A percentile compares a stretch with the other conserved stretches of the same genome.
phyloP scores from a whole-genome alignment of 441 rosid species.

The Erodium moschatum region DNA sequence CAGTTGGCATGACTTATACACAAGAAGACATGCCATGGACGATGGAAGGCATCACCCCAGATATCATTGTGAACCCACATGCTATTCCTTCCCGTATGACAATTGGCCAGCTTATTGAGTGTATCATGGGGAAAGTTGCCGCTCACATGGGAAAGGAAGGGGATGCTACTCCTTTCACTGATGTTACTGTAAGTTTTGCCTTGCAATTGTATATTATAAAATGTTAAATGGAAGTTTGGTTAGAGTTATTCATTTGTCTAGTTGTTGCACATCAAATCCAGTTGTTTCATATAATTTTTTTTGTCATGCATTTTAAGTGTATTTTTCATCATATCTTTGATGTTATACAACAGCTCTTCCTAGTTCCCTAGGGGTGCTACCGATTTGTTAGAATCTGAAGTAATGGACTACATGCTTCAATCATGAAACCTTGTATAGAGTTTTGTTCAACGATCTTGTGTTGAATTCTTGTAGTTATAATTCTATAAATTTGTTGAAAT shows the following conservation, averaged over 20 bases:
- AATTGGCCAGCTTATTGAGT: slow-evolving; percentile 94
- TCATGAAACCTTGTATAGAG: background rate
- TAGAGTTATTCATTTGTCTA: background rate
- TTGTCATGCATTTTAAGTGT: background rate
- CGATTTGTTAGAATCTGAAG: background rate
- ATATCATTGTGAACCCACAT: slow-evolving; percentile 89
- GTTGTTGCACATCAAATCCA: background rate
- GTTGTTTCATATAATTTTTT: too few species aligned
- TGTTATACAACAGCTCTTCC: background rate
- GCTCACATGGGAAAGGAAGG: slow-evolving; percentile 99
- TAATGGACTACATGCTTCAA: background rate
- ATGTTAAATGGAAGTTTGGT: background rate
- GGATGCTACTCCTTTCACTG: slow-evolving; percentile 95
- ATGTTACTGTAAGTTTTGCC: slow-evolving; percentile 30
- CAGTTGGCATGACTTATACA: slow-evolving; percentile 98
- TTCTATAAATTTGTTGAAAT: too few species aligned
- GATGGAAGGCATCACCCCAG: slow-evolving; percentile 88
- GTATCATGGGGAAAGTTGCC: slow-evolving; percentile 98
- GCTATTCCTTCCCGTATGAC: slow-evolving; percentile 99
- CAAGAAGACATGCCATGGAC: slow-evolving; percentile 99
- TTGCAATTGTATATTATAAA: background rate
- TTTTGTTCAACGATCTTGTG: background rate
- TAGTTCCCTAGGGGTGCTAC: background rate
- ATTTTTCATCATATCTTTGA: background rate
- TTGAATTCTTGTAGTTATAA: background rate